phyloP scores from a whole-genome alignment of 2,329 filamentous ascomycete genomes.

The Dendrostoma leiphaemia region DNA sequence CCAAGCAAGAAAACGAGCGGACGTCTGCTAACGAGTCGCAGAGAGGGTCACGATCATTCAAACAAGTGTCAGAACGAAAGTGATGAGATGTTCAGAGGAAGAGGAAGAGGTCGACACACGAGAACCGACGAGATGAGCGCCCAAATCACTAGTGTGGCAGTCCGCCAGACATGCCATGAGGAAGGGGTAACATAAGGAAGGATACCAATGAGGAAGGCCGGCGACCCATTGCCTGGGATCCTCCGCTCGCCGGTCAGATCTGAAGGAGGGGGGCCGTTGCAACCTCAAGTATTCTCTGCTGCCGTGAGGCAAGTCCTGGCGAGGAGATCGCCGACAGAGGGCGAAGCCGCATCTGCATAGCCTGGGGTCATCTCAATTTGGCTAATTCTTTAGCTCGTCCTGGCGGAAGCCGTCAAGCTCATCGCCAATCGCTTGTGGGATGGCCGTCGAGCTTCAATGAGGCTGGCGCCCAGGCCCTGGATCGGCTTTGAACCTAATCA shows the following conservation, averaged over 20 bases:
- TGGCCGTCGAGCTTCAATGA: not conserved
- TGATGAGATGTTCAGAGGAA: conserved; percentile 1
- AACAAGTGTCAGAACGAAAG: not conserved
- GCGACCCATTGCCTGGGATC: conserved; percentile 1
- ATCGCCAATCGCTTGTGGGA: conserved; percentile 8
- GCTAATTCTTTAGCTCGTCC: conserved; percentile 8
- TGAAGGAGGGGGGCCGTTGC: conserved; percentile 5
- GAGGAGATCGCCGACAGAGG: conserved; percentile 8
- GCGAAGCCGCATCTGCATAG: conserved; percentile 8
- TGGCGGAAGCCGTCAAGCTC: conserved; percentile 12
- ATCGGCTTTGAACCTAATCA: conserved; percentile 11
- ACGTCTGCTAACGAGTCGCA: conserved; percentile 11
- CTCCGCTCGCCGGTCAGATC: not conserved
- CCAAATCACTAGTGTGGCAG: no score
- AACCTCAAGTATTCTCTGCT: not conserved
- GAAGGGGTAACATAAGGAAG: conserved; percentile 5
- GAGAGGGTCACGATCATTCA: not conserved
- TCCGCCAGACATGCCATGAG: no score
- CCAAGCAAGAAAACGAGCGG: conserved; percentile 11
- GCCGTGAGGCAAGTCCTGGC: not conserved
- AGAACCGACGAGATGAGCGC: no score
- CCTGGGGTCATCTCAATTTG: conserved; percentile 8
- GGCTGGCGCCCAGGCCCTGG: not conserved
- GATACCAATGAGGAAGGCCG: conserved; percentile 4
- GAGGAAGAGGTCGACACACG: no score